Evolutionary conservation across 345 rosid species (phyloP).

Genomic region (Camelina hispida): DNA sequence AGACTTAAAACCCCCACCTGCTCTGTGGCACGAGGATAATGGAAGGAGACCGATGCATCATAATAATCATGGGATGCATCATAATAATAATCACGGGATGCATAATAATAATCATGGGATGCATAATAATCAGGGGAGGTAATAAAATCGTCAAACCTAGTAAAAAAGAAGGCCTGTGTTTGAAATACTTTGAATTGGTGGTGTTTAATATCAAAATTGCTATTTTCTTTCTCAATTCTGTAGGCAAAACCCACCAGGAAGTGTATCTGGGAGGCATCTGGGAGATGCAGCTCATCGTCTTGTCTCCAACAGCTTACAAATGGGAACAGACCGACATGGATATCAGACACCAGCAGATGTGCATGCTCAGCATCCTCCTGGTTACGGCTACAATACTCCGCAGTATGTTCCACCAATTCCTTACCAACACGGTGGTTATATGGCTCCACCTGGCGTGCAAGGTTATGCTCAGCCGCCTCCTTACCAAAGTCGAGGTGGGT

Average conservation of each 20-base stretch:
- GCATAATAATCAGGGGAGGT: constrained; percentile 49
- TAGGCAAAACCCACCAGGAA: constrained; percentile 72
- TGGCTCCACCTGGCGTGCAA: constrained; percentile 39
- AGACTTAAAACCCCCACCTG: constrained; percentile 76
- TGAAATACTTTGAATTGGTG: neutral
- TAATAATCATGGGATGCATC: constrained; percentile 49
- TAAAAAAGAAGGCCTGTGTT: neutral
- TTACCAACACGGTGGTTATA: constrained; percentile 38
- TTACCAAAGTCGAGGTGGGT: constrained; percentile 42
- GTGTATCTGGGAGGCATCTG: constrained; percentile 69
- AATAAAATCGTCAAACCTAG: constrained; percentile 21
- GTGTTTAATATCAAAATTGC: neutral
- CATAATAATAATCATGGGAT: constrained; percentile 45
- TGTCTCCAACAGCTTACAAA: constrained; percentile 66
- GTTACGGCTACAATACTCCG: constrained; percentile 40
- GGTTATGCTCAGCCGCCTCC: constrained; percentile 42
- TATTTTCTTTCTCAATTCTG: constrained; percentile 25
- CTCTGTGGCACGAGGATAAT: constrained; percentile 89
- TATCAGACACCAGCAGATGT: constrained; percentile 35
- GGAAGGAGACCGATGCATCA: constrained; percentile 70
- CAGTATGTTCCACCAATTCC: constrained; percentile 44
- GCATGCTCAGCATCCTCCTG: constrained; percentile 46
- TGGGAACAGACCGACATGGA: constrained; percentile 50
- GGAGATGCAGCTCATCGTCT: constrained; percentile 88
- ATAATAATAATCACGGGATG: constrained; percentile 43